These are phyloP conservation scores for Tuber microsphaerosporum DNA, from an alignment of 495 filamentous ascomycete species.

Conservation along the genomic window DNA sequence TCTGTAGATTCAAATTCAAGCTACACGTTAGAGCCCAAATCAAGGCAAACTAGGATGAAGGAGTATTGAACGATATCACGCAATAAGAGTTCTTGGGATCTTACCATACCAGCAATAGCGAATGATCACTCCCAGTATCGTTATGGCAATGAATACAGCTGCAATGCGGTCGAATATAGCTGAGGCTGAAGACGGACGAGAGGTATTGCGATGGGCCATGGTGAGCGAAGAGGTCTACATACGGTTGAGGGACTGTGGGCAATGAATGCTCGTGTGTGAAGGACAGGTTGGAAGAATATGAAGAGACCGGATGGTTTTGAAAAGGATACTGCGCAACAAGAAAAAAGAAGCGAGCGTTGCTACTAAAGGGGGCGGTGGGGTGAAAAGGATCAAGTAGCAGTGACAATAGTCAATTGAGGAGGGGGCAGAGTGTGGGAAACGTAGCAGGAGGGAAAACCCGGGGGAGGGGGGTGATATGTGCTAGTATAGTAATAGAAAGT, in stretches of 20 bases:
- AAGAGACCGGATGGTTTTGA: not conserved
- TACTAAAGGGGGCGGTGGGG: not conserved
- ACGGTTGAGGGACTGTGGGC: not conserved
- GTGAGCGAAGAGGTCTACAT: slow-evolving; percentile 4
- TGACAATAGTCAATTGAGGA: not conserved
- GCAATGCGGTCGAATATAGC: slow-evolving; percentile 20
- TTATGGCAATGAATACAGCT: slow-evolving; percentile 32
- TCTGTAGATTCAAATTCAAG: slow-evolving; percentile 40
- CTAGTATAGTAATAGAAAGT: not conserved
- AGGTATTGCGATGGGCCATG: slow-evolving; percentile 24
- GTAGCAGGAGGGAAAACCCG: not conserved
- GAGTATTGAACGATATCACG: not conserved
- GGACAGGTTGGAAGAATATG: not conserved
- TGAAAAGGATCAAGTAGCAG: not conserved
- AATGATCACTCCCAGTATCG: slow-evolving; percentile 40
- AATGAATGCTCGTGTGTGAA: not conserved
- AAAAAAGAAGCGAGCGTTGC: not conserved
- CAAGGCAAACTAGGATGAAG: not conserved
- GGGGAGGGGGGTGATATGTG: not conserved
- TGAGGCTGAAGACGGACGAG: slow-evolving; percentile 17
- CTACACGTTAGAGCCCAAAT: slow-evolving; percentile 6
- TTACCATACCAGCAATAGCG: slow-evolving; percentile 44
- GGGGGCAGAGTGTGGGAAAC: not conserved
- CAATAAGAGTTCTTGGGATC: slow-evolving; percentile 5
- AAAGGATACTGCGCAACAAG: not conserved